Conservation (phyloP, 441 rosid genomes). For the Raphanus hybrid region DNA sequence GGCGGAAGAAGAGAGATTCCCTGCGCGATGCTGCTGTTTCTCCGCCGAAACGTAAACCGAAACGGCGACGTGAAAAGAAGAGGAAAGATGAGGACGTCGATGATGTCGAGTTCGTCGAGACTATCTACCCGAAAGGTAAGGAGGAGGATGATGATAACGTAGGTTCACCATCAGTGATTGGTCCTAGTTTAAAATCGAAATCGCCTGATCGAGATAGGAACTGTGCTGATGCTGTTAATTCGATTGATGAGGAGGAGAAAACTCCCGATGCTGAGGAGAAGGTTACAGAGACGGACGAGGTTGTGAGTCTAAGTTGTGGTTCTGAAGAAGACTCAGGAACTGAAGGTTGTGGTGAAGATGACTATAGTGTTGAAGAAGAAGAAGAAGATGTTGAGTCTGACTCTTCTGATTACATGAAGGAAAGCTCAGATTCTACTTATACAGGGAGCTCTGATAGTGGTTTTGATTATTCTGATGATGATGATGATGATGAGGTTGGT, state of each 20-base stretch:
- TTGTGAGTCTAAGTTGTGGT: conserved; percentile 24
- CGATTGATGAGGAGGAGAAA: neutral
- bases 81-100: conserved; percentile 8
- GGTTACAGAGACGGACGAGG: conserved; percentile 5
- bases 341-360: neutral
- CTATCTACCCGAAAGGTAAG: neutral
- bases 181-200: conserved; percentile 21
- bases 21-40: conserved; percentile 4
- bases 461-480: conserved; percentile 37
- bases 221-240: neutral
- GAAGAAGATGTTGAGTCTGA: conserved; percentile 29
- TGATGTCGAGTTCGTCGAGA: conserved; percentile 12
- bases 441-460: conserved; percentile 32
- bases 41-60: conserved; percentile 14
- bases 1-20: conserved; percentile 17
- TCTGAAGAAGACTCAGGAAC: neutral
- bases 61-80: conserved; percentile 18
- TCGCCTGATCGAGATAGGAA: conserved; percentile 17
- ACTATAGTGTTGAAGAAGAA: neutral
- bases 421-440: conserved; percentile 27
- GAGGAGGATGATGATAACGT: conserved; percentile 12
- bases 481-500: conserved; percentile 37
- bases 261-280: no score
- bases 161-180: conserved; percentile 14
- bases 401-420: conserved; percentile 28